Evolutionary conservation across 306 rosid genomes (phyloP).

Genomic region (Bauhinia variegata): DNA sequence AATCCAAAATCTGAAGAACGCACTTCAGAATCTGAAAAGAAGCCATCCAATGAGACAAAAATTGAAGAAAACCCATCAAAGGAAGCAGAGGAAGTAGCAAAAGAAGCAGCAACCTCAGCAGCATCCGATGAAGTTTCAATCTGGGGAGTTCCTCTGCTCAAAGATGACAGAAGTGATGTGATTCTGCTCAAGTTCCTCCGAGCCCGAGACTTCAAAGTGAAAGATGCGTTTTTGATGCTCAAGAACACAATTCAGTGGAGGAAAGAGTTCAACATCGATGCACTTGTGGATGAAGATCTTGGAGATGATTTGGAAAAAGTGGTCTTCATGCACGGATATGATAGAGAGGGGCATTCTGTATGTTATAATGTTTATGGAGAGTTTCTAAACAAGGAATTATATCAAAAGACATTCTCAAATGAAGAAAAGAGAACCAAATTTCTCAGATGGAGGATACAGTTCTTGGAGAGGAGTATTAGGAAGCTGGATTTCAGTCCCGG

Average conservation of each 20-base stretch:
- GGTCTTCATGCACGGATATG: conserved; percentile 81
- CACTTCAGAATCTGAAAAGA: conserved; percentile 25
- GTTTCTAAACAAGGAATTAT: conserved; percentile 87
- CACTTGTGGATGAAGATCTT: conserved; percentile 64
- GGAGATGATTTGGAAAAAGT: conserved; percentile 84
- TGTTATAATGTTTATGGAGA: conserved; percentile 92
- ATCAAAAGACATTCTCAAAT: conserved; percentile 59
- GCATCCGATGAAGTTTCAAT: conserved; percentile 54
- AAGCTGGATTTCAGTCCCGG: conserved; percentile 75
- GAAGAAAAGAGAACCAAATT: conserved; percentile 64
- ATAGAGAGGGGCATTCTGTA: conserved; percentile 72
- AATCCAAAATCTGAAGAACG: conserved; percentile 20
- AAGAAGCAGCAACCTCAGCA: not conserved
- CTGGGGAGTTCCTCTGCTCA: conserved; percentile 82
- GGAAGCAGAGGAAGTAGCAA: conserved; percentile 29
- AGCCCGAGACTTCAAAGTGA: conserved; percentile 81
- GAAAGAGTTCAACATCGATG: conserved; percentile 69
- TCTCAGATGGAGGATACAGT: conserved; percentile 80
- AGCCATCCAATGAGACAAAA: conserved; percentile 18
- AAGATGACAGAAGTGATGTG: conserved; percentile 74
- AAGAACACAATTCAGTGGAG: conserved; percentile 73
- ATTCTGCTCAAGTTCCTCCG: conserved; percentile 84
- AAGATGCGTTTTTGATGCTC: conserved; percentile 67
- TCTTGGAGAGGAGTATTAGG: conserved; percentile 81
- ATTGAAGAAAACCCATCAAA: conserved; percentile 39